These are phyloP conservation scores for Pyrus pyrifolia DNA, from an alignment of 306 rosid species.

Conservation along the genomic window DNA sequence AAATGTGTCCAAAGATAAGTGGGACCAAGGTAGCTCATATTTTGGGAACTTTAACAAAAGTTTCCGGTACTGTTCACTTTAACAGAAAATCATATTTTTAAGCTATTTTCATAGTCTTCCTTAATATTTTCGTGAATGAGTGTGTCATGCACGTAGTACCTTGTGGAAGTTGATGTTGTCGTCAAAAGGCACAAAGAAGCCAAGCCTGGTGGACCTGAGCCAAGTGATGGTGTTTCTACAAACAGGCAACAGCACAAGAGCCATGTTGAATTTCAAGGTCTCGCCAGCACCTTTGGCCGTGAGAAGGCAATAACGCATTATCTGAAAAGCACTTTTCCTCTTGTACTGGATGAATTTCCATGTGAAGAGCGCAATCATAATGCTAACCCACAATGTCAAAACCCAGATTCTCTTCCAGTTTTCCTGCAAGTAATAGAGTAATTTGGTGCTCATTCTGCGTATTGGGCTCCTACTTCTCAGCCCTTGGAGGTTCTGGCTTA, in stretches of 20 bases:
- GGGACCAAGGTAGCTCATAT: not conserved
- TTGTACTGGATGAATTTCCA: conserved; percentile 85
- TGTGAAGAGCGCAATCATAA: conserved; percentile 70
- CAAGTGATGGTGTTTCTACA: conserved; percentile 94
- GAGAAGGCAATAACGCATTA: conserved; percentile 87
- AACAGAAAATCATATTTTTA: no score
- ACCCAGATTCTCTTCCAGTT: conserved; percentile 94
- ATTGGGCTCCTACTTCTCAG: conserved; percentile 65
- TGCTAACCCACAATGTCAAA: conserved; percentile 56
- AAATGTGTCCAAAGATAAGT: not conserved
- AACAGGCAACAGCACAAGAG: conserved; percentile 78
- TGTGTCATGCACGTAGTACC: conserved; percentile 33
- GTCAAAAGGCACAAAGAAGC: conserved; percentile 67
- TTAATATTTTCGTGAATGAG: no score
- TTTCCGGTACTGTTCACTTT: no score
- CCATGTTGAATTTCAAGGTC: conserved; percentile 96
- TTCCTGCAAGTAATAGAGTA: conserved; percentile 78
- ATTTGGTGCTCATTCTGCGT: conserved; percentile 56
- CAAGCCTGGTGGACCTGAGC: conserved; percentile 77
- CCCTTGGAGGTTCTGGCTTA: conserved; percentile 96
- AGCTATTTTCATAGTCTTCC: no score
- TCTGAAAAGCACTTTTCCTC: conserved; percentile 43
- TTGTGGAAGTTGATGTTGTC: conserved; percentile 98
- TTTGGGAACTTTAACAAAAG: no score
- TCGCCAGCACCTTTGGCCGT: conserved; percentile 91